Evolutionary conservation across 139 green algal species (phyloP).

Genomic region (Closterium sp.): DNA sequence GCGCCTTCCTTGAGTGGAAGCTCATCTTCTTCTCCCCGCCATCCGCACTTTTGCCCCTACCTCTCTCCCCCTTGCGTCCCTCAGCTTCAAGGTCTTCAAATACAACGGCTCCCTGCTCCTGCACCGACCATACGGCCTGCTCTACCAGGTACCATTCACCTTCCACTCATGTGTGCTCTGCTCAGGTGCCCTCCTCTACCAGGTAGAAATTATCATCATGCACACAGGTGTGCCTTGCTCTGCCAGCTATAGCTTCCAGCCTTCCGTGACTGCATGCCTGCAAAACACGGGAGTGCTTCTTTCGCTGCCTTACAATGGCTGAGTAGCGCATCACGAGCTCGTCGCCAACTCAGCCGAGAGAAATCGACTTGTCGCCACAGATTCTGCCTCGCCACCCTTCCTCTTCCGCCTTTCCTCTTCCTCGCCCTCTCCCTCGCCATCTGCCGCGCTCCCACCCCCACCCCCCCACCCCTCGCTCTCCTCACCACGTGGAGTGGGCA

Average conservation of each 20-base stretch:
- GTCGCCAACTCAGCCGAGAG: no score
- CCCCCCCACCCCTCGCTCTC: neutral
- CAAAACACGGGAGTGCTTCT: neutral
- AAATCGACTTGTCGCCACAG: no score
- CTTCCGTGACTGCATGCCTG: neutral
- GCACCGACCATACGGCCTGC: slow-evolving; percentile 58
- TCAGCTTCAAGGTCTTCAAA: slow-evolving; percentile 65
- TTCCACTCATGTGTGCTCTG: no score
- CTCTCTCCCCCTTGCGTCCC: neutral
- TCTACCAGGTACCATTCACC: slow-evolving; percentile 57
- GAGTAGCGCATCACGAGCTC: no score
- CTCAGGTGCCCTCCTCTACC: slow-evolving; percentile 5
- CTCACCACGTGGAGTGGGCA: neutral
- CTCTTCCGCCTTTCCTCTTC: neutral
- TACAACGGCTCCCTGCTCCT: slow-evolving; percentile 73
- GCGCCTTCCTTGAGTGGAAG: no score
- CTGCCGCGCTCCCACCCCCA: neutral
- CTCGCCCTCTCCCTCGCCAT: neutral
- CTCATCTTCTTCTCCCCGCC: neutral
- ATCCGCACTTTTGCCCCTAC: neutral
- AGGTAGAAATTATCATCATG: slow-evolving; percentile 9
- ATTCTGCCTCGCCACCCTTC: neutral
- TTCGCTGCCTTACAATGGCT: no score
- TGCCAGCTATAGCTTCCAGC: neutral
- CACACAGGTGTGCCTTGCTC: neutral